Evolutionary conservation across 2,329 filamentous ascomycete genomes (phyloP).

Genomic region (Aplosporella prunicola): DNA sequence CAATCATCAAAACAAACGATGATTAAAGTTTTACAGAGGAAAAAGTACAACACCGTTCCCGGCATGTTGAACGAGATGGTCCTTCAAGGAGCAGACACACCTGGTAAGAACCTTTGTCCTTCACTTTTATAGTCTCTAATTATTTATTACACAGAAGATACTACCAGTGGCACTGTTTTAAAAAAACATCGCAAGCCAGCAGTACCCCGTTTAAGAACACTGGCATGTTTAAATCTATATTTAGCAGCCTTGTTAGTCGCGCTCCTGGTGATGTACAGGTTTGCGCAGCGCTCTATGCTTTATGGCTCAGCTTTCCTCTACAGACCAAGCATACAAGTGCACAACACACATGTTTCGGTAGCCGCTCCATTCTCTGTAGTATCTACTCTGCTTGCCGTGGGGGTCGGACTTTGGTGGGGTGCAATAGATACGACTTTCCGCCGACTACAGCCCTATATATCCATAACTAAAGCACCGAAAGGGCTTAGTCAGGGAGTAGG

Average conservation of each 20-base stretch:
- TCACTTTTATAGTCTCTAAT: background rate
- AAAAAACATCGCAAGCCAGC: background rate
- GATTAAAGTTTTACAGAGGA: background rate
- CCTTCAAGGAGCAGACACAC: rapidly evolving
- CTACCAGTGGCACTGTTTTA: too few relatives aligned
- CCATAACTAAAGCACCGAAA: too few relatives aligned
- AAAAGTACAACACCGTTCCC: background rate
- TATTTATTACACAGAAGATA: too few relatives aligned
- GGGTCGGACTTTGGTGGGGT: too few relatives aligned
- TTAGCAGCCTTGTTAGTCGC: background rate
- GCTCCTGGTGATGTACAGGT: background rate
- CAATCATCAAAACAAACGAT: background rate
- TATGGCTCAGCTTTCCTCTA: background rate
- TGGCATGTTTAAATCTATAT: background rate
- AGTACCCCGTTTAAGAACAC: background rate
- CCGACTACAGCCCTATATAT: too few relatives aligned
- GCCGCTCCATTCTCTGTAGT: too few relatives aligned
- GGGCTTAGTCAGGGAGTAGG: too few relatives aligned
- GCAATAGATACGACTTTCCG: too few relatives aligned
- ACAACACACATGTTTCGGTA: too few relatives aligned
- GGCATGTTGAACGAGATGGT: background rate
- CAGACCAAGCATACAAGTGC: background rate
- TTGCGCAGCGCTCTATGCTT: background rate
- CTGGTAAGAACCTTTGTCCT: background rate
- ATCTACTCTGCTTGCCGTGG: too few relatives aligned